Evolutionary conservation across 2,329 filamentous ascomycete genomes (phyloP), one percentile per base, ranked within the genome.

Genomic region (Fusarium kyushuense): DNA sequence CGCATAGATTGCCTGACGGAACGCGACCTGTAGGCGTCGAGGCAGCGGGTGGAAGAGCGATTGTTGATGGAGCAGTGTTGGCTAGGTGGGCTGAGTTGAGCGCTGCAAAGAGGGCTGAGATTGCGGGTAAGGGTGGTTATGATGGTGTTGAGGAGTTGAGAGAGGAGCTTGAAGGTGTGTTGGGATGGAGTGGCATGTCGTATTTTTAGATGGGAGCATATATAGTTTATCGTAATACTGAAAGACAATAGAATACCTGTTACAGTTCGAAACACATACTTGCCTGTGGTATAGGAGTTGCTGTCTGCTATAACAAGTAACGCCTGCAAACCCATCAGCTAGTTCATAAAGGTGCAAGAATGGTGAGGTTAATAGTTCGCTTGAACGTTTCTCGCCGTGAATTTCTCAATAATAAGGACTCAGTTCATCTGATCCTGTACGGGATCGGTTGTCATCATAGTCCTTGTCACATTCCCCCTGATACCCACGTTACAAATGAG

Each of bases 61-160:
- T 96, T 52, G 85, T 97, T 6, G 94, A 97, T 76, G 94, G 93
- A 0, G 86, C 84, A n/a, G 75, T 97, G 40, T 77, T 97, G 64
- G 84, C 86, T 61, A 81, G 93, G 58, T 96, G 93, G 88, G 84
- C 87, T 40, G 93, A 96, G 79, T 78, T 97, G 66, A 87, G 91
- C 8, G 90, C 89, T 42, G 89, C 90, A 49, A 87, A 90, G 68
- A 83, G 90, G 70, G 85, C 84, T 9, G 94, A 97, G 79, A 88
- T 95, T 45, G 86, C 93, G 2, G 87, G 88, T 1, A 87, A 93
- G 69, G 90, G 92, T 4, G 94, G 93, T 1, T 88, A 86, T 13
- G 79, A 81, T 9, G 86, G 87, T 65, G 84, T 88, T 21, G 90
- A 87, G 79, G 89, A 90, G 75, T 83, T 94, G 69, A 84, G 90